Base-by-base conservation (phyloP, 1,284 basidiomycete species). In the Ustilago hordei region DNA sequence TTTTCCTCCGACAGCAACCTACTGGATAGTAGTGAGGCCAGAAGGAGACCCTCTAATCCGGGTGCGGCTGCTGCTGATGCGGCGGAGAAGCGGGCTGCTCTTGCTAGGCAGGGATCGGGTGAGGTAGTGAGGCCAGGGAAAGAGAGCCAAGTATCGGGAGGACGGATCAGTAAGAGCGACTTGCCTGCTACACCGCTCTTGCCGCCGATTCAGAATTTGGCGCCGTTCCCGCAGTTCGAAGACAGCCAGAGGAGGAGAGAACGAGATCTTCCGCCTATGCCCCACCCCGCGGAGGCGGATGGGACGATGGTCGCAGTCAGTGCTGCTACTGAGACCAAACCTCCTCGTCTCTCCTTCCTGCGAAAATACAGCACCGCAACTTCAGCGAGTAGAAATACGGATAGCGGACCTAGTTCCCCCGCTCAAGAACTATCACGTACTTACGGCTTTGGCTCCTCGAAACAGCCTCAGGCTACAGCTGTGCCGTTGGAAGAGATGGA, bases 201-300 rank as follows among this genome's bases (percentile, higher is more conserved):
- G 53, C 80, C 80, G 12, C 75, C 80, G 0, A 81, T 80, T 17
- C 68, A 76, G 54, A 80, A 81, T 23, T 35, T 80, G 8, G 69
- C 76, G 11, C 80, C 80, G 8, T 78, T 81, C 36, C 71, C 71
- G 0, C 67, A 69, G n/a, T 35, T 61, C 9, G 48, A 60, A 7
- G 52, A 61, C 23, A 55, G 6, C 39, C n/a, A 38, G 57, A 55
- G 31, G 69, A 75, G 63, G n/a, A 50, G 48, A 15, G 48, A 50
- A 28, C 54, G 73, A 11, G 69, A 70, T n/a, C 48, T 77, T n/a
- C 77, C 75, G 9, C 67, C 72, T 0, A 79, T 74, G 75, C 76
- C 72, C 0, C 38, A 28, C 15, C 48, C 76, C 1, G 67, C 66
- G 36, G 62, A 67, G 23, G 45, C 35, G 0, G 50, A 56, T 34